Base-by-base conservation (phyloP, 1,284 basidiomycete species). In the Schizopora paradoxa region DNA sequence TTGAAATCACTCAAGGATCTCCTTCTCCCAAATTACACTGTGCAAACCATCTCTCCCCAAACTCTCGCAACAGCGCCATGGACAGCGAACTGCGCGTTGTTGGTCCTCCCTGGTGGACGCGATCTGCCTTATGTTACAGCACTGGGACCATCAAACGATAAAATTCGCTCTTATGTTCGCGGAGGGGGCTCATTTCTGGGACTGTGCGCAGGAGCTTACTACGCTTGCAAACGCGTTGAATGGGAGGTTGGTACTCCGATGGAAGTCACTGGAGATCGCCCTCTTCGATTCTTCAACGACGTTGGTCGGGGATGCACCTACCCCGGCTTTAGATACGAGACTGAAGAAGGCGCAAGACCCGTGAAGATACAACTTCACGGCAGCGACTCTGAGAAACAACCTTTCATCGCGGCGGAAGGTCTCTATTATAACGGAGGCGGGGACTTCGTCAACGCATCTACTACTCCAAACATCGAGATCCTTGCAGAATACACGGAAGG, bases 21-120 rank as follows among this genome's bases (percentile, higher is more conserved):
- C 25, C 76, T 92, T 11, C 57, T 72, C 6, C 83, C 88, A 0
- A 75, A 84, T 61, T 93, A 92, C 62, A 79, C 86, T 11, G 79
- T 93, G 28, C 86, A 90, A 50, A 63, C 76, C 2, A 72, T 91
- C 43, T 67, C 77, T 0, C 68, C 73, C 0, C 65, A 77, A 28
- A 61, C 76, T 0, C 67, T 95, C 6, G 64, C 71, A 0, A 68
- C 73, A 1, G 80, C 86, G 45, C 91, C 91, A 6, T 95, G 91
- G 91, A 62, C 77, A 36, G 60, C 69, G 2, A 73, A 73, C 23
- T 92, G 90, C 57, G 82, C 83, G 3, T 70, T 93, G 1, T 74
- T 95, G 5, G 83, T 91, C 38, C 66, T 94, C 45, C 87, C 86
- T 1, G 76, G 77, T 18, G 78, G 78, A 34, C 64, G 70, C 22